Percentiles rank a stretch among this genome's conserved stretches.
Evolutionary conservation across 306 rosid genomes (phyloP).

Genomic region (Dryas drummondii): DNA sequence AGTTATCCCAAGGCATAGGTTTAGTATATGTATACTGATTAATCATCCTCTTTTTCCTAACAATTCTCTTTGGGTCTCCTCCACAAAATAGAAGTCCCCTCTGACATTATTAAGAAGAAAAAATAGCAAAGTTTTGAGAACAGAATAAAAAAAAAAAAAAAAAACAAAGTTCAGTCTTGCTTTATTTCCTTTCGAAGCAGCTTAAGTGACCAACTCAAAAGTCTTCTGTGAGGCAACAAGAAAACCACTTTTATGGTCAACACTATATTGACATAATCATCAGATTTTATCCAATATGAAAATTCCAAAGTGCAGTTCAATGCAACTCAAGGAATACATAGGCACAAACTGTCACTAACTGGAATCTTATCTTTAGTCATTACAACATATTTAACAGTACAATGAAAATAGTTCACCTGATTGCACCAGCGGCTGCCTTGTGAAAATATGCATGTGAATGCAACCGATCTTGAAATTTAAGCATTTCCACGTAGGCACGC

Average conservation of each 20-base stretch:
- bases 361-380: neutral
- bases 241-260: neutral
- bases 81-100: neutral
- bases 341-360: conserved; percentile 8
- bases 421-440: conserved; percentile 97
- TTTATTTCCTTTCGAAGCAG: conserved; percentile 7
- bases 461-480: conserved; percentile 92
- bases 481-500: conserved; percentile 97
- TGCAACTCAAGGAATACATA: conserved; percentile 8
- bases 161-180: neutral
- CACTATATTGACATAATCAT: neutral
- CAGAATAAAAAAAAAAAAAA: neutral
- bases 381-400: conserved; percentile 11
- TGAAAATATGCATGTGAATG: conserved; percentile 91
- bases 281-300: neutral
- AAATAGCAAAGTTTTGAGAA: neutral
- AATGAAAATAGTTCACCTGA: conserved; percentile 54
- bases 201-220: neutral
- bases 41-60: neutral
- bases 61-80: neutral
- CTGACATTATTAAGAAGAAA: neutral
- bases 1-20: no score
- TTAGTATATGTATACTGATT: neutral
- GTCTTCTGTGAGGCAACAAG: neutral
- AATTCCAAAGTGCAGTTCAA: neutral